Conservation (phyloP, 192 early-diverging fungal genomes). For the Pilaira anomala region DNA sequence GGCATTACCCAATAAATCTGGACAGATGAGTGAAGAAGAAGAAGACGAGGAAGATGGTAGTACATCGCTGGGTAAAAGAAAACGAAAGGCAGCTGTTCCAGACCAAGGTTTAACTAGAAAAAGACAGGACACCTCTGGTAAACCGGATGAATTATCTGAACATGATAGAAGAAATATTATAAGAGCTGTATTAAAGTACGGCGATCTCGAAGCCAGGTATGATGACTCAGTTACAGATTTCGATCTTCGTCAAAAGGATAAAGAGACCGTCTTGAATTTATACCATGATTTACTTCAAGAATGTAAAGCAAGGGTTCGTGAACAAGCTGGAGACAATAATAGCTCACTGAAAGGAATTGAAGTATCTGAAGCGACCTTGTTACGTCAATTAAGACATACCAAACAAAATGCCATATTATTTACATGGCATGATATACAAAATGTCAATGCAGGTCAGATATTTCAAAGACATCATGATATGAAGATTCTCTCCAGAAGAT, state of each 20-base stretch:
- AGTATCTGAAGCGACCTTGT: slow-evolving; percentile 18
- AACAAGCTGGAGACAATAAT: slow-evolving; percentile 13
- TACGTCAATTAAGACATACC: slow-evolving; percentile 27
- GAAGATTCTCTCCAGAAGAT: slow-evolving; percentile 55
- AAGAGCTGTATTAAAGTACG: slow-evolving; percentile 79
- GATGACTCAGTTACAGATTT: slow-evolving; percentile 80
- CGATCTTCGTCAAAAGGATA: slow-evolving; percentile 68
- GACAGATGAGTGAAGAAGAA: slow-evolving; percentile 38
- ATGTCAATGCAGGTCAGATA: slow-evolving; percentile 83
- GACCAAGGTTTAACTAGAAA: slow-evolving; percentile 34
- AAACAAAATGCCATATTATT: slow-evolving; percentile 74
- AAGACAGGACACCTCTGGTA: slow-evolving; percentile 14
- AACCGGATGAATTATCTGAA: slow-evolving; percentile 50
- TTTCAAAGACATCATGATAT: slow-evolving; percentile 75
- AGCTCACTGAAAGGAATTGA: not conserved
- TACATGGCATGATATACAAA: slow-evolving; percentile 73
- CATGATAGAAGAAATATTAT: slow-evolving; percentile 84
- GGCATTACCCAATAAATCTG: slow-evolving; percentile 92
- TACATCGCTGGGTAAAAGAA: not conserved
- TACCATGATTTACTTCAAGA: slow-evolving; percentile 41
- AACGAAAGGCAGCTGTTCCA: not conserved
- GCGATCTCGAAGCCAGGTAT: slow-evolving; percentile 73
- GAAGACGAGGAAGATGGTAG: not conserved
- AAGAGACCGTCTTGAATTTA: slow-evolving; percentile 37
- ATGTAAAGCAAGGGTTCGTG: slow-evolving; percentile 57